These are phyloP conservation scores for Phytophthora litchii DNA, from an alignment of 352 stramenopile species.

Conservation along the genomic window DNA sequence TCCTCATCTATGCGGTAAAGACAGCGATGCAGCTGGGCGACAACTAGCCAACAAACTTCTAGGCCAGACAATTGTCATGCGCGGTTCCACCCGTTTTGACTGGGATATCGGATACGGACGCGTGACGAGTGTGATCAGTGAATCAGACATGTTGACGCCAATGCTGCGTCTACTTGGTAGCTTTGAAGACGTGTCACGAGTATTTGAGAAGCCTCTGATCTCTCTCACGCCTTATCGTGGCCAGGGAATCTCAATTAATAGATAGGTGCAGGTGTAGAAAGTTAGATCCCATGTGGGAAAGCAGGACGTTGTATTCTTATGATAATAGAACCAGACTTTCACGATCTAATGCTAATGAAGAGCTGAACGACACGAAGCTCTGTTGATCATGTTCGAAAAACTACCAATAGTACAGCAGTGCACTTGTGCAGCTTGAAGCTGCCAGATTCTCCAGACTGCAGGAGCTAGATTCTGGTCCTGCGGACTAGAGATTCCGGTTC, in stretches of 20 bases:
- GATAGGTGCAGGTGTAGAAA: not conserved
- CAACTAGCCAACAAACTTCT: conserved; percentile 8
- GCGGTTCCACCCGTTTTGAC: conserved; percentile 11
- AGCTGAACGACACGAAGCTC: no score
- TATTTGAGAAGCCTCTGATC: conserved; percentile 25
- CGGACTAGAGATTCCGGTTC: no score
- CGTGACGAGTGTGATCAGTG: conserved; percentile 13
- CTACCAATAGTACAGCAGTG: no score
- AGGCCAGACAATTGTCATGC: conserved; percentile 19
- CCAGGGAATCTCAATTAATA: not conserved
- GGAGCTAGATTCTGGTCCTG: no score
- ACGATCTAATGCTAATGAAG: no score
- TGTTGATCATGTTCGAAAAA: no score
- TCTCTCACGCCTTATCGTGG: conserved; percentile 6
- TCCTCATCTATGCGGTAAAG: conserved; percentile 1
- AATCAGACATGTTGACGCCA: conserved; percentile 30
- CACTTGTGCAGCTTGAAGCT: no score
- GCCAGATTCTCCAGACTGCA: no score
- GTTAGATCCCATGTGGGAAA: not conserved
- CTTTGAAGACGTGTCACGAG: conserved; percentile 15
- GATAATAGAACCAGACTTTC: no score
- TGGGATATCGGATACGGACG: conserved; percentile 11
- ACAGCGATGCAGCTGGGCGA: not conserved
- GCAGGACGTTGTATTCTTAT: no score
- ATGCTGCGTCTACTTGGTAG: conserved; percentile 17